Evolutionary conservation across 2,329 filamentous ascomycete genomes (phyloP).

Genomic region (Cladorrhinum sp.): DNA sequence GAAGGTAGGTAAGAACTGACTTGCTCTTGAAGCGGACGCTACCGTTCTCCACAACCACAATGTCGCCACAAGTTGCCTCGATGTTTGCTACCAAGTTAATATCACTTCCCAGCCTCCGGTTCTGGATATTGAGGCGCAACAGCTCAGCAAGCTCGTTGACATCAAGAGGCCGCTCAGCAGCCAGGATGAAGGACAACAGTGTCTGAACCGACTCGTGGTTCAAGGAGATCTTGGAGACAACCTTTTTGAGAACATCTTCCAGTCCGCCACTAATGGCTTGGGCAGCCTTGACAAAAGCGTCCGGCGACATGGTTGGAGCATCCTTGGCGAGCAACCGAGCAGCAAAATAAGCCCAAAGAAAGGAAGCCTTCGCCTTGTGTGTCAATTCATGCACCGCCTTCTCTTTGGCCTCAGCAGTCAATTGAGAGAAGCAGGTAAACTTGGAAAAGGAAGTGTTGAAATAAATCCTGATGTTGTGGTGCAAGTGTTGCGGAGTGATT

Average conservation of each 20-base stretch:
- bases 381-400: conserved; percentile 32
- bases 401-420: conserved; percentile 23
- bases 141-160: conserved; percentile 35
- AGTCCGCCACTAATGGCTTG: conserved; percentile 26
- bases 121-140: conserved; percentile 31
- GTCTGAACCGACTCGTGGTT: conserved; percentile 28
- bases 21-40: conserved; percentile 38
- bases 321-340: conserved; percentile 30
- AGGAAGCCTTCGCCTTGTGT: conserved; percentile 35
- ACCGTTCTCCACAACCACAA: conserved; percentile 36
- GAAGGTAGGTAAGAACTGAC: conserved; percentile 32
- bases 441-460: conserved; percentile 28
- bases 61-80: conserved; percentile 25
- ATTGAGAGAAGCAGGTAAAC: conserved; percentile 24
- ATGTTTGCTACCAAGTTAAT: conserved; percentile 26
- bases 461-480: conserved; percentile 35
- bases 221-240: conserved; percentile 27
- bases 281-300: conserved; percentile 27
- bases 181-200: conserved; percentile 36
- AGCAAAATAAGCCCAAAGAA: conserved; percentile 38
- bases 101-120: conserved; percentile 20
- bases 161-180: conserved; percentile 33
- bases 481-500: conserved; percentile 33
- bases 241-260: conserved; percentile 28
- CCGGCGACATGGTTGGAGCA: conserved; percentile 18